Evolutionary conservation across 2,329 filamentous ascomycete species (phyloP), one percentile per base, ranked within the genome.

Genomic region (Ophiostoma ips): DNA sequence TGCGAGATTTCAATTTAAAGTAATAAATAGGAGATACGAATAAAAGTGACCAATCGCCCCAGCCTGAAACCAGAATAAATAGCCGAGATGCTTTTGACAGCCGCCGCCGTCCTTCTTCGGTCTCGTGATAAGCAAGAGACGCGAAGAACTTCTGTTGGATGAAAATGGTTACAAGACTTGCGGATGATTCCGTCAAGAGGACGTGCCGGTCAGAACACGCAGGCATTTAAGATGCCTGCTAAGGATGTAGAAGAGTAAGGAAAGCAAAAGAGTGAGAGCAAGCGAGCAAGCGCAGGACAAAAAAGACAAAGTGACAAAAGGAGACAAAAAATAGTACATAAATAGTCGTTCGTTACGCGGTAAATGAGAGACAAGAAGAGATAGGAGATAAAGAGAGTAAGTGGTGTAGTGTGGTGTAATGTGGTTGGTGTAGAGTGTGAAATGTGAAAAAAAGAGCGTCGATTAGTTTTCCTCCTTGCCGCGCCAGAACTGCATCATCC

Each of bases 401-500:
- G 15, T 34, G 28, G 24, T 28, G 24, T 28, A 28, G 24, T 28
- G 24, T 28, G 24, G 24, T 28, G 24, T 28, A 28, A 8, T 28
- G 24, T 28, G 33, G n/a, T n/a, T 10, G 30, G 28, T 30, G 36
- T 44, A 9, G 37, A n/a, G 33, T 36, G 16, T 28, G 28, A 9
- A 15, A 18, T 19, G 35, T 12, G 16, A 5, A 43, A 12, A 38
- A 9, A 12, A 15, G 28, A 34, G 15, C n/a, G n/a, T n/a, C n/a
- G n/a, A n/a, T n/a, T n/a, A n/a, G n/a, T n/a, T n/a, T n/a, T 57
- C 53, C 1, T 73, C 72, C 59, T 73, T 79, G 10, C 72, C 70
- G 65, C 83, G 86, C 83, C 83, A 89, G 63, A 89, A 89, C 58
- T 83, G 79, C 72, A 87, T 79, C 68, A 88, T 72, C 48, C 83